A percentile compares a stretch with the other conserved stretches of the same genome.
These are phyloP conservation scores for Amphicarpaea edgeworthii DNA, from an alignment of 306 rosid species.

Conservation along the genomic window DNA sequence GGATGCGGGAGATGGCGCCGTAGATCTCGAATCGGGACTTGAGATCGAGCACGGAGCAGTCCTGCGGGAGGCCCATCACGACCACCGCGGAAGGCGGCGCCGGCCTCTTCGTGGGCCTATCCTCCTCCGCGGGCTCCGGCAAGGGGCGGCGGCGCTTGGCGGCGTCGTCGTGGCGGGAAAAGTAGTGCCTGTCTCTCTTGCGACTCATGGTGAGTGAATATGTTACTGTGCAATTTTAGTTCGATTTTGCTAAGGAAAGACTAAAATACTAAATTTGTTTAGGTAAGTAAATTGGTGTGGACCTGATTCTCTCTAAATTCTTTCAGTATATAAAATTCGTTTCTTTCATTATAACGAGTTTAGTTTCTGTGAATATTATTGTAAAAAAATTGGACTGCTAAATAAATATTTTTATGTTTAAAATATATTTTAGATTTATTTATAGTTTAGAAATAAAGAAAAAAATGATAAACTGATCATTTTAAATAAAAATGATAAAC, in stretches of 20 bases:
- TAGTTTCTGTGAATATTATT: too few relatives aligned
- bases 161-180: constrained; percentile 55
- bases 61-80: constrained; percentile 68
- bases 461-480: too few relatives aligned
- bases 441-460: too few relatives aligned
- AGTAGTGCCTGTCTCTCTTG: constrained; percentile 75
- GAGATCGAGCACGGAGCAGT: constrained; percentile 90
- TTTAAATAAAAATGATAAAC: too few relatives aligned
- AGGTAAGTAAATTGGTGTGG: too few relatives aligned
- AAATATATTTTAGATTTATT: too few relatives aligned
- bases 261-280: too few relatives aligned
- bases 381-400: too few relatives aligned
- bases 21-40: constrained; percentile 96
- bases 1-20: constrained; percentile 89
- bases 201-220: constrained; percentile 62
- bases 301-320: too few relatives aligned
- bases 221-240: not conserved
- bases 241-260: not conserved
- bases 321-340: too few relatives aligned
- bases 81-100: constrained; percentile 84
- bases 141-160: constrained; percentile 59
- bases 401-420: too few relatives aligned
- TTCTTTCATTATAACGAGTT: too few relatives aligned
- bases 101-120: constrained; percentile 57
- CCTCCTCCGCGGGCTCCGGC: constrained; percentile 49